phyloP scores from a whole-genome alignment of 2,329 filamentous ascomycete genomes.

The Thelonectria rubi region DNA sequence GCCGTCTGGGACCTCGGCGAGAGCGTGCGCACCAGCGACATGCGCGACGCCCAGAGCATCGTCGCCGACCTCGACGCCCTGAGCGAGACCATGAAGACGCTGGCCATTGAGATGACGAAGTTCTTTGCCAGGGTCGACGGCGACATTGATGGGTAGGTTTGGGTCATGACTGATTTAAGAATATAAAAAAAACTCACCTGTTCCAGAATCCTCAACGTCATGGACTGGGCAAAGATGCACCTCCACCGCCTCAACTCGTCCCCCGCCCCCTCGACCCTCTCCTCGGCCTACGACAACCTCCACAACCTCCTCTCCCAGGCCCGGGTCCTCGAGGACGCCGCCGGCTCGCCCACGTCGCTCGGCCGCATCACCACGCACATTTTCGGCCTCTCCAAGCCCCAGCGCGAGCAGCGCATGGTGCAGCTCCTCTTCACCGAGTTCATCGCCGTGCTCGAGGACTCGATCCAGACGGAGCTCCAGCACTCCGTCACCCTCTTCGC shows the following conservation, averaged over 20 bases:
- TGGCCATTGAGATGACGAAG: constrained; percentile 85
- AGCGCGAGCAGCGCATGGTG: constrained; percentile 81
- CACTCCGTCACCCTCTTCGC: constrained; percentile 83
- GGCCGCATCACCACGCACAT: constrained; percentile 75
- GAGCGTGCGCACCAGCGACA: constrained; percentile 86
- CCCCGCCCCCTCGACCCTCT: constrained; percentile 66
- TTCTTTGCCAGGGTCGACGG: constrained; percentile 95
- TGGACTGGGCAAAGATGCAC: constrained; percentile 95
- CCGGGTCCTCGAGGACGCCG: constrained; percentile 65
- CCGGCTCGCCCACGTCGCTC: constrained; percentile 70
- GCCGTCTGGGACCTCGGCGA: constrained; percentile 96
- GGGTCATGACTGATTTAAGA: no score
- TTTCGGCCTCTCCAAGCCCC: constrained; percentile 82
- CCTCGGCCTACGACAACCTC: constrained; percentile 82
- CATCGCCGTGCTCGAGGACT: constrained; percentile 85
- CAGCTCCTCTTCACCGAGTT: constrained; percentile 88
- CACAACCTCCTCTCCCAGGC: constrained; percentile 77
- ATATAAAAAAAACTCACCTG: constrained; percentile 24
- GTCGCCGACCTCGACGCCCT: constrained; percentile 86
- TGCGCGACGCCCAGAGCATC: constrained; percentile 88
- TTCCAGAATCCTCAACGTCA: constrained; percentile 84
- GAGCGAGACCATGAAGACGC: constrained; percentile 83
- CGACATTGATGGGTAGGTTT: constrained; percentile 80
- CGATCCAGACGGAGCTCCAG: constrained; percentile 83
- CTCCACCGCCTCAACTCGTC: constrained; percentile 73